Percentiles rank a stretch among this genome's conserved stretches.
phyloP scores from a whole-genome alignment of 345 rosid species.

The Arabis hirsuta region DNA sequence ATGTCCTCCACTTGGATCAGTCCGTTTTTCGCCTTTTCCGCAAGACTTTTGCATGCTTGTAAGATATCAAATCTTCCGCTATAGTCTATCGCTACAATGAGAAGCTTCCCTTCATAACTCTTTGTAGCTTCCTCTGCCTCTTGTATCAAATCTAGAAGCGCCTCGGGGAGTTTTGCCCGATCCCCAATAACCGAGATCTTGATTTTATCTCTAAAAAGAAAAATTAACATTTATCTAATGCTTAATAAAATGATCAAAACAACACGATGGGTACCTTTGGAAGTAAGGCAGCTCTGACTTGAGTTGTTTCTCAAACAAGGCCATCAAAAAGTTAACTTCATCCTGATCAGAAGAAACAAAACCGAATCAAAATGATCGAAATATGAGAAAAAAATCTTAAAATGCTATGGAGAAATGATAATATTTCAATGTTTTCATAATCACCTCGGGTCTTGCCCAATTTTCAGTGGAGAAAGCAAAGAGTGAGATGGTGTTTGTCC shows the following conservation, averaged over 20 bases:
- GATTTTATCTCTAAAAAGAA: conserved; percentile 52
- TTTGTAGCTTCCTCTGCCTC: conserved; percentile 62
- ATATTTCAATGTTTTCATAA: no score
- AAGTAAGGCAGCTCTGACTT: conserved; percentile 50
- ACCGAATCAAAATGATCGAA: not conserved
- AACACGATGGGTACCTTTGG: conserved; percentile 45
- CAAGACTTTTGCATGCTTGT: conserved; percentile 72
- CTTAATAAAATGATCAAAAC: not conserved
- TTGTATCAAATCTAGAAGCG: conserved; percentile 46
- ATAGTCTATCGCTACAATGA: conserved; percentile 73
- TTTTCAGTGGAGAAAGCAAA: conserved; percentile 80
- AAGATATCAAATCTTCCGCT: conserved; percentile 70
- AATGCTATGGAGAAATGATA: not conserved
- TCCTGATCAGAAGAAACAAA: conserved; percentile 44
- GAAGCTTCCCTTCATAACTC: conserved; percentile 50
- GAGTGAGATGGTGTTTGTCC: conserved; percentile 61
- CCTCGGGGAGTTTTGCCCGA: conserved; percentile 49
- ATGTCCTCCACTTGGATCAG: conserved; percentile 57
- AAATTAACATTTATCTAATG: not conserved
- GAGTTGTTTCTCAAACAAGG: conserved; percentile 54
- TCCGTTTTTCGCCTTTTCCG: conserved; percentile 55
- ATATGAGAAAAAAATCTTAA: not conserved
- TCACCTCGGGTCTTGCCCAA: conserved; percentile 72
- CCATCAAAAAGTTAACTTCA: conserved; percentile 70
- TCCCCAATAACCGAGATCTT: conserved; percentile 67